Conservation (phyloP, 257 asterid genomes). For the Oldenlandia corymbosa region DNA sequence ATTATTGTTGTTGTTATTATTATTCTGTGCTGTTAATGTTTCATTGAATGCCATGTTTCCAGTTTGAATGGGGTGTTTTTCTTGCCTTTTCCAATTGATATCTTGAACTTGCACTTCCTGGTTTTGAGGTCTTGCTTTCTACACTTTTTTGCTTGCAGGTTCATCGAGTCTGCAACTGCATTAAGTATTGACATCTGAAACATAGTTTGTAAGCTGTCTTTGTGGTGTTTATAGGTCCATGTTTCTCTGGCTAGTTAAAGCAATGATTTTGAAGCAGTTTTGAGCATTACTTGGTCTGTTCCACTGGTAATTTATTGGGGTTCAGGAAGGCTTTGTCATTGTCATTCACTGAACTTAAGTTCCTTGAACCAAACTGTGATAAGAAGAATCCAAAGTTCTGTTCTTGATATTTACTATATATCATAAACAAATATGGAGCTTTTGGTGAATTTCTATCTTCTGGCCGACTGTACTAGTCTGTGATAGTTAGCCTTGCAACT, state of each 20-base stretch:
- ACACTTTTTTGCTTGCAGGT: background rate
- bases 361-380: background rate
- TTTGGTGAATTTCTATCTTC: slow-evolving; percentile 3
- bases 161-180: background rate
- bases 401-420: background rate
- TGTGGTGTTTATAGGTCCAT: background rate
- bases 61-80: background rate
- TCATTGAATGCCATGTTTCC: background rate
- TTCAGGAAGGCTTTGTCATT: background rate
- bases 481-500: slow-evolving; percentile 10
- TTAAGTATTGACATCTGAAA: background rate
- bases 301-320: background rate
- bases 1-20: no score
- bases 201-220: background rate
- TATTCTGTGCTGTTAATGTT: background rate
- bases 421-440: background rate
- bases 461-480: slow-evolving; percentile 15
- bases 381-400: background rate
- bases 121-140: background rate
- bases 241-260: background rate
- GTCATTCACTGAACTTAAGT: background rate
- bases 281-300: background rate
- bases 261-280: background rate
- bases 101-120: background rate
- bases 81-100: background rate